phyloP scores from a whole-genome alignment of 495 filamentous ascomycete genomes.

The Xylaria palmicola region DNA sequence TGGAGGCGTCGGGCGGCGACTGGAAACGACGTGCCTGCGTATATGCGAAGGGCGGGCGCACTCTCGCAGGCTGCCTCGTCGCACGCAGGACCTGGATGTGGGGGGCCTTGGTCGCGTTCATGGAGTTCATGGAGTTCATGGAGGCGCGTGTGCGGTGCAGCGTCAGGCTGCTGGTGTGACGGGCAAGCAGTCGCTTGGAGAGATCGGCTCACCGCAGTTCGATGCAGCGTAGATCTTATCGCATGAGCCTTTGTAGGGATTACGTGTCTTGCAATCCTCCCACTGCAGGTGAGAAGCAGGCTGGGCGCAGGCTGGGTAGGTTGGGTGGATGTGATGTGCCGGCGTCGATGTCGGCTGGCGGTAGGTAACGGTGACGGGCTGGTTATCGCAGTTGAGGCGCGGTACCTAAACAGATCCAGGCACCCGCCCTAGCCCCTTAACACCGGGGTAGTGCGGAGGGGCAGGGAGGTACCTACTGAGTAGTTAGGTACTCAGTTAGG shows the following conservation, averaged over 20 bases:
- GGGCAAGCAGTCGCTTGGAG: constrained; percentile 7
- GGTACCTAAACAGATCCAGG: neutral
- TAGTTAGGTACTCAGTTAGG: too few relatives aligned
- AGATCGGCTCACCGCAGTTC: neutral
- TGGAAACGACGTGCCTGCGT: neutral
- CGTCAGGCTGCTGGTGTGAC: neutral
- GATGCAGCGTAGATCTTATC: neutral
- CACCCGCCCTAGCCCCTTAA: too few relatives aligned
- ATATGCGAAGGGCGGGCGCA: neutral
- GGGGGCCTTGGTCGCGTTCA: too few relatives aligned
- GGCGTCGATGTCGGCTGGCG: neutral
- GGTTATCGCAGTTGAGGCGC: neutral
- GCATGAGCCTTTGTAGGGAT: neutral
- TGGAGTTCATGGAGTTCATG: too few relatives aligned
- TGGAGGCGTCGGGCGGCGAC: constrained; percentile 9
- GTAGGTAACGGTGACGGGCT: neutral
- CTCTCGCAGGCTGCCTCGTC: neutral
- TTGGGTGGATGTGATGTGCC: neutral
- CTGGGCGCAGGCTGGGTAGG: neutral
- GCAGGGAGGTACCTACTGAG: neutral
- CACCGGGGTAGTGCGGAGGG: neutral
- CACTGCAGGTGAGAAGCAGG: neutral
- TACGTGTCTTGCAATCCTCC: neutral
- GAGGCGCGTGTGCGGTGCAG: neutral
- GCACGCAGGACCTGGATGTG: neutral